Evolutionary conservation across 805 yeast genomes (phyloP).

Genomic region (Teunomyces stri): DNA sequence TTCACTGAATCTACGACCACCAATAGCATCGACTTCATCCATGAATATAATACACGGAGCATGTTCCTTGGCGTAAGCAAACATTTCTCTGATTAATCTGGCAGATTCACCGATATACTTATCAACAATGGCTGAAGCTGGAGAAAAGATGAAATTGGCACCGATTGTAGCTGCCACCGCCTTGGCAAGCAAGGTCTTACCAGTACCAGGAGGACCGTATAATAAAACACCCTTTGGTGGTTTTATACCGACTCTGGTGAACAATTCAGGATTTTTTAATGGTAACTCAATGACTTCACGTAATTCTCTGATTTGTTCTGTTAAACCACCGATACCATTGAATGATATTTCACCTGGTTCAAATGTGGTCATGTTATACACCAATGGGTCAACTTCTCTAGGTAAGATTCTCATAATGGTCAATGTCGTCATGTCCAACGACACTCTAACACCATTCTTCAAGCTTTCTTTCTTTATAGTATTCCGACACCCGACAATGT

Average conservation of each 20-base stretch:
- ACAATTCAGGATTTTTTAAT: slow-evolving; percentile 93
- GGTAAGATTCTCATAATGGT: slow-evolving; percentile 97
- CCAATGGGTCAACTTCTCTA: slow-evolving; percentile 96
- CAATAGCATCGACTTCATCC: slow-evolving; percentile 99
- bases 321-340: slow-evolving; percentile 92
- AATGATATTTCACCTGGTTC: slow-evolving; percentile 97
- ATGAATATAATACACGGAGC: slow-evolving; percentile 97
- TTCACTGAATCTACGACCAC: slow-evolving; percentile 95
- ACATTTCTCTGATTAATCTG: slow-evolving; percentile 94
- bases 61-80: slow-evolving; percentile 95
- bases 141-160: slow-evolving; percentile 96
- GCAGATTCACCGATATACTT: slow-evolving; percentile 98
- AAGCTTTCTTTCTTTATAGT: slow-evolving; percentile 80
- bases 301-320: slow-evolving; percentile 92
- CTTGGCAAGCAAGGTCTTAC: slow-evolving; percentile 92
- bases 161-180: slow-evolving; percentile 99
- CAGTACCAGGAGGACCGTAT: slow-evolving; percentile 99
- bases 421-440: slow-evolving; percentile 94
- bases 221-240: slow-evolving; percentile 98
- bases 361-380: slow-evolving; percentile 95
- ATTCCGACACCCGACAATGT: slow-evolving; percentile 95
- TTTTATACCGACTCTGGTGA: slow-evolving; percentile 92
- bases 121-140: slow-evolving; percentile 97
- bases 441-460: slow-evolving; percentile 93
- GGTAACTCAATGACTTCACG: slow-evolving; percentile 98